Evolutionary conservation across 176 grass and related monocot species (phyloP), one percentile per base, ranked within the genome.

Genomic region (Aegilops tauschii): DNA sequence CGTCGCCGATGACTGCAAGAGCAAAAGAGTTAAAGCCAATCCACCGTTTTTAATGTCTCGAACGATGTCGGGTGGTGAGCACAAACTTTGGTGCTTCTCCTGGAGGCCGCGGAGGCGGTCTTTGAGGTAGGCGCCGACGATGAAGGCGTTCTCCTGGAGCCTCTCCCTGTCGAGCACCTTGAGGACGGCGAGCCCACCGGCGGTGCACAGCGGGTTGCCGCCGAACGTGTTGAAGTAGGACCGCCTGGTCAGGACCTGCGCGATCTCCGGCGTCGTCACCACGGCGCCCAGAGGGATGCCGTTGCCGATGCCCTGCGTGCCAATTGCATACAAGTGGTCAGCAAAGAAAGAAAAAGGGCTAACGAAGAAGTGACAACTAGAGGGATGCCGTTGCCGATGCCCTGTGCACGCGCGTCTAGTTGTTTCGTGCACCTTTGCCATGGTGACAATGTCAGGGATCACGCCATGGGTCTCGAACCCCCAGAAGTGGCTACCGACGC

Each of bases 211-310:
- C 0, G 97, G 97, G 82, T 96, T 98, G 14, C 97, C 97, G 9
- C 97, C 97, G 42, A 98, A 98, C 30, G 97, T 98, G 82, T 98
- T 98, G 82, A 96, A 98, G 87, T 98, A 96, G 83, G 67, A 93
- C 4, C 94, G 86, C n/a, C 84, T 80, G 9, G 90, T 98, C 77
- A 98, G 87, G 40, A 95, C 93, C 62, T 88, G 79, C n/a, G 94
- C 97, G 78, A 98, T 93, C 88, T 98, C 94, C 69, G 88, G 85
- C 68, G 97, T 98, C 4, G 97, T 98, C 72, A 98, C 85, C 35
- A 96, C 97, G 65, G 97, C 97, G 50, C 97, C 97, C 7, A 98
- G 82, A 11, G 94, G 97, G 74, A 98, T 96, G 77, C 94, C 97
- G 83, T 98, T 98, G 65, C 97, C 97, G 86, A 98, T 98, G n/a